Base-by-base conservation (phyloP, 208 protist genomes). In the Acanthamoeba lenticulata region DNA sequence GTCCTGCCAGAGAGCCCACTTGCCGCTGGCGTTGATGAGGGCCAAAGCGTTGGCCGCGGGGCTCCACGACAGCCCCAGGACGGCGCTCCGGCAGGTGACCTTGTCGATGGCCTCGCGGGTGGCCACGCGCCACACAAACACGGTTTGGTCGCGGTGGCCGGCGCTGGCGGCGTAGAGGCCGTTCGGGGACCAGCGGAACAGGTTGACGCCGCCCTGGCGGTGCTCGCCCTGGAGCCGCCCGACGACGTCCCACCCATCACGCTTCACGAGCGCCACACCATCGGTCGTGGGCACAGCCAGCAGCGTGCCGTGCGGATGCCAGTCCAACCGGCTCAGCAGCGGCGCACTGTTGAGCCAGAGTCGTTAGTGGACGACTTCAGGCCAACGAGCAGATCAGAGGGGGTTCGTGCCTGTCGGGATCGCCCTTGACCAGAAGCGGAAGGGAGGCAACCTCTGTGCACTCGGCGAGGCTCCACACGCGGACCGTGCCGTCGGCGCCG, bases 261-360 rank as follows among this genome's bases (percentile, higher is more conserved):
- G 74, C 38, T 13, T 21, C 4, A 85, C 40, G 40, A 85, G 17
- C 24, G 29, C 74, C 74, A 85, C 40, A 13, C 74, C 74, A 1
- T 85, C 74, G 36, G 45, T 40, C n/a, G 74, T 85, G 74, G 74
- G 74, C 5, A 85, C 74, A 11, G 74, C 74, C 36, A 85, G 29
- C 40, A 85, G 44, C 40, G 74, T 52, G 42, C 74, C 74, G 27
- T 85, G 74, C 24, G 74, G 74, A n/a, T 85, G 74, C 74, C 74
- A 85, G 27, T 85, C 74, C 40, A 85, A n/a, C 17, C 74, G 74
- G 42, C 74, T 85, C 36, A 85, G 44, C 21, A 85, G 74, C 6
- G 74, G 74, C 17, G 42, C 40, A 24, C 74, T 85, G 40, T 32
- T 62, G 55, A 24, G 47, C 47, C 15, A 24, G 45, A 5, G 52